phyloP scores from a whole-genome alignment of 1,284 basidiomycete species.

The Psilocybe mexicana region DNA sequence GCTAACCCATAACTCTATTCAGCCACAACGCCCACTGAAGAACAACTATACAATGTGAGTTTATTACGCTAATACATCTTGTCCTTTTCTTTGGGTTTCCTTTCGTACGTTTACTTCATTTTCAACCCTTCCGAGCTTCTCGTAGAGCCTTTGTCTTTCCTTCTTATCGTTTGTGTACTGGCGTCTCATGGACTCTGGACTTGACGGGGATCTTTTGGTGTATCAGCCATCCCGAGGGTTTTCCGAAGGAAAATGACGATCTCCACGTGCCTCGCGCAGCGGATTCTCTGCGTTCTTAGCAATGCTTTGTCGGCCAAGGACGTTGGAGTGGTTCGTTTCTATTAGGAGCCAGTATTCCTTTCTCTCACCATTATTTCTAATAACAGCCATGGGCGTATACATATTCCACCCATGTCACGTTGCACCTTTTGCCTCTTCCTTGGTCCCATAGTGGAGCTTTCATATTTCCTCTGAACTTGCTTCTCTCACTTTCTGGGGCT shows the following conservation, averaged over 20 bases:
- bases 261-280: constrained; percentile 14
- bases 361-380: constrained; percentile 3
- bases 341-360: constrained; percentile 8
- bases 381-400: constrained; percentile 1
- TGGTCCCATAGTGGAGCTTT: neutral
- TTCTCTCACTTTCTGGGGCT: constrained; percentile 3
- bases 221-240: constrained; percentile 1
- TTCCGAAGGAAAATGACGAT: constrained; percentile 6
- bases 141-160: neutral
- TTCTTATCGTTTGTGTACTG: constrained; percentile 5
- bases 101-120: neutral
- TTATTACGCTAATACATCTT: constrained; percentile 1
- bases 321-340: constrained; percentile 4
- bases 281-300: constrained; percentile 13
- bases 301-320: constrained; percentile 10
- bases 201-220: constrained; percentile 8
- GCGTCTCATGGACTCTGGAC: constrained; percentile 1
- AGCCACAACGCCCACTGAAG: constrained; percentile 67
- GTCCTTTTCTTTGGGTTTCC: neutral
- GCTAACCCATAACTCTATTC: constrained; percentile 6
- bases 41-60: constrained; percentile 58
- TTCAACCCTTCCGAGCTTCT: neutral
- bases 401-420: constrained; percentile 7
- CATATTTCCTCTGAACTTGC: constrained; percentile 1
- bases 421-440: neutral